Base-by-base conservation (phyloP, 192 early-diverging fungal genomes). In the Coemansia sp. region DNA sequence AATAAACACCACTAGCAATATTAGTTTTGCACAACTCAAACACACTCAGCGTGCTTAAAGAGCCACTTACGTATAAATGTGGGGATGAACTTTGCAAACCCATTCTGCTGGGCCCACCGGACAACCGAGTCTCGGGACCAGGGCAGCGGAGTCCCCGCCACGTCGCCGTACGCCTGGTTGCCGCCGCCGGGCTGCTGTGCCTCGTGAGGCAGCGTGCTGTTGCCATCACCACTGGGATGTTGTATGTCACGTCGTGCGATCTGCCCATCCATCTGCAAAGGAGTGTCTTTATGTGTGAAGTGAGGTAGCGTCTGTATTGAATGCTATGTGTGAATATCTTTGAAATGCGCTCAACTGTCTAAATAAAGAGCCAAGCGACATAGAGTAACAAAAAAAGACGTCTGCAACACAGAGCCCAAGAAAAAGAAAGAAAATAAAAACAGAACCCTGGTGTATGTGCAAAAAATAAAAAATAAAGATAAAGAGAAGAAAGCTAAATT, bases 51-150 rank as follows among this genome's bases (percentile, higher is more conserved):
- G 13, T 13, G 24, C 41, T 29, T 45, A 31, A n/a, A 27, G 34
- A 1, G 17, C 2, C 34, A 76, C 80, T 76, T 77, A 82, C 80
- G 80, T 1, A 72, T 40, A 66, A 82, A 77, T n/a, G 75, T 65
- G 19, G 75, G 65, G 38, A 77, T 40, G 31, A 82, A 82, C 63
- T 77, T 77, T 68, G 53, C 50, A 64, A 82, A 82, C 24, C 75
- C 75, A 41, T 74, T 74, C 2, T 61, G 63, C 10, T 59, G 75
- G 17, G 72, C 72, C 80, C 80, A 82, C 61, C 51, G 69, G 15
- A 77, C 72, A 19, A 82, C 55, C 24, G 80, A 82, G 40, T 82
- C 80, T 10, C 72, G 55, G 29, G 70, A 71, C 80, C 80, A 82
- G 9, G 80, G 80, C 12, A 77, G 66, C 31, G 79, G 74, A 27